Conservation (phyloP, 2,329 filamentous ascomycete species). For the Albophoma yamanashiensis region DNA sequence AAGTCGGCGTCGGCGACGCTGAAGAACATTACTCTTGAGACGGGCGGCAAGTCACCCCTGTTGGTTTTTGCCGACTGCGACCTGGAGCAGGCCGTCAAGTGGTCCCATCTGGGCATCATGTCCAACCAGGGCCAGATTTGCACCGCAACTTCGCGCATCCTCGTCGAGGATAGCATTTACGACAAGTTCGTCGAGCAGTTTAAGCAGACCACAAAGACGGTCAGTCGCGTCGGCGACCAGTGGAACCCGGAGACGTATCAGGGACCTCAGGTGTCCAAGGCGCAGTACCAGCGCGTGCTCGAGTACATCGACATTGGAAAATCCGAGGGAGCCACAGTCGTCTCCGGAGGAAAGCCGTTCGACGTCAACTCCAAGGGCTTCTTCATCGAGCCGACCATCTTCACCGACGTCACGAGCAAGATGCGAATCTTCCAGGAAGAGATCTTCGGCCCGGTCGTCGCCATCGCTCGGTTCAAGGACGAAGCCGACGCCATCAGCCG, state of each 20-base stretch:
- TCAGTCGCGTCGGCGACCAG: conserved; percentile 58
- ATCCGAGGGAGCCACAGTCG: conserved; percentile 55
- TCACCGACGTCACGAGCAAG: conserved; percentile 27
- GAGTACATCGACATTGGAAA: conserved; percentile 63
- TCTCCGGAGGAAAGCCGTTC: conserved; percentile 48
- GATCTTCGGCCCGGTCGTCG: conserved; percentile 34
- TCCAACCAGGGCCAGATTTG: conserved; percentile 57
- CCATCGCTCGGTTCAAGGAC: conserved; percentile 28
- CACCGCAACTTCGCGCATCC: conserved; percentile 51
- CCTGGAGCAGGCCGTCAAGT: conserved; percentile 56
- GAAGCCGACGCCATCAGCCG: conserved; percentile 30
- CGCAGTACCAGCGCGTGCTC: conserved; percentile 60
- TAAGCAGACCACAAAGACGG: conserved; percentile 44
- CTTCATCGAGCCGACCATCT: conserved; percentile 35
- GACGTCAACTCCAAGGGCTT: conserved; percentile 24
- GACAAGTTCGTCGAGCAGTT: conserved; percentile 56
- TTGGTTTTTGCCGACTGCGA: conserved; percentile 57
- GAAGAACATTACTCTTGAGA: conserved; percentile 58
- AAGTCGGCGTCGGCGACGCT: conserved; percentile 56
- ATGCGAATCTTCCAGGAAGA: conserved; percentile 37
- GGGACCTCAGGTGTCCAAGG: conserved; percentile 62
- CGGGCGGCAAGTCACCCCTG: conserved; percentile 55
- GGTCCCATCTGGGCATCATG: conserved; percentile 40
- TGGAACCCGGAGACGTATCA: conserved; percentile 61
- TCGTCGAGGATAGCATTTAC: conserved; percentile 50